Evolutionary conservation across 2,329 filamentous ascomycete genomes (phyloP), one percentile per base, ranked within the genome.

Genomic region (Endocalyx cinctus): DNA sequence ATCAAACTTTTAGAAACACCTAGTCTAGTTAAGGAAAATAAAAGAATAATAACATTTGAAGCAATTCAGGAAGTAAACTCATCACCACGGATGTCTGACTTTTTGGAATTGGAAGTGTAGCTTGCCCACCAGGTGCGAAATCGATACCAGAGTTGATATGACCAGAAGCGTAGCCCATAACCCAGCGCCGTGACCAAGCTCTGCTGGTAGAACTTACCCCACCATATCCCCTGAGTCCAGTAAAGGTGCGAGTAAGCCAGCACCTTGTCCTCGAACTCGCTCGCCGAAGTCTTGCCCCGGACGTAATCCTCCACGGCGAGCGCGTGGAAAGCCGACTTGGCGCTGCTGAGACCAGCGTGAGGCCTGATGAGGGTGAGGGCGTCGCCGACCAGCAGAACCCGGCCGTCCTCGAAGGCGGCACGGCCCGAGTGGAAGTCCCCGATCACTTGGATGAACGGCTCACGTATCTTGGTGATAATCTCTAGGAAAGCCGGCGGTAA

Each of bases 271-370:
- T 44, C 41, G 32, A 35, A 44, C 18, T 36, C 17, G 6, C 18
- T 6, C 16, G 33, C 16, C 22, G 38, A 20, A 12, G 42, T 40
- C 28, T 31, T 30, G 2, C 41, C 41, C 6, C 25, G 10, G 11
- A 35, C 13, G 22, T 39, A 33, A 13, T 71, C 66, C 5, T 27
- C 29, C 5, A 41, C 25, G 29, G 15, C 13, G 7, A 39, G 16
- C 8, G 37, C 22, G 15, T 43, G 35, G 25, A 35, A 43, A 10
- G 43, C 43, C 5, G 43, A 29, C 22, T 44, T 33, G 4, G 36
- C 25, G 13, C 20, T 27, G 28, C 38, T 37, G 6, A 41, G 18
- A 3, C 17, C 35, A 8, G 30, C 28, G 12, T 43, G 38, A 3
- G 31, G 41, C 2, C 41, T 25, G 10, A 27, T 27, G 4, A 39